Base-by-base conservation (phyloP, 2,329 filamentous ascomycete genomes). In the Atkinsonella texensis region DNA sequence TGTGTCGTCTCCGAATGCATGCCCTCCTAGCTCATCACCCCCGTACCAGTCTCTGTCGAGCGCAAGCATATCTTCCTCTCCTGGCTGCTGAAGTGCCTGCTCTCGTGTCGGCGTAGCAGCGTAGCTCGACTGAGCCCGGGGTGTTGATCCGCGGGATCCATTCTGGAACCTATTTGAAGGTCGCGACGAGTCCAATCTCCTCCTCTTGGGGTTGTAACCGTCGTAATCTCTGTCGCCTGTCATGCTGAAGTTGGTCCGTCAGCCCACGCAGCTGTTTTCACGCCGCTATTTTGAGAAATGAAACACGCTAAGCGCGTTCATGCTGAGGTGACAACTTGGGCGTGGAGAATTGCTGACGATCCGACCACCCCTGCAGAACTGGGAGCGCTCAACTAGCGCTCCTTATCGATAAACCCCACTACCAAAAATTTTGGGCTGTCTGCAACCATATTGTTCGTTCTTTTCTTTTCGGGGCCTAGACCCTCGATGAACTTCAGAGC, bases 41-140 rank as follows among this genome's bases (percentile, higher is more conserved):
- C 81, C 83, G 62, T 96, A 96, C 90, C 90, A 96, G 67, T 95
- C 90, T 55, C 90, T 81, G 64, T 96, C 90, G 51, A 95, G 74
- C 10, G 83, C 87, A 55, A 79, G 79, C 17, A 81, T 79, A 56
- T 94, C 87, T 55, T 87, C 80, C 40, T 84, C 77, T 35, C 77
- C 74, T 13, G 80, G 75, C 60, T 85, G 82, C 0, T 80, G 76
- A 2, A 75, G 77, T 46, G 86, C 60, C 39, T 53, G 52, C 13
- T 68, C 59, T 52, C 61, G 63, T 43, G 55, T 57, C 44, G 63
- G 65, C 50, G 82, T 70, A 23, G 64, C 61, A 57, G 54, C 73
- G 74, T 69, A 66, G 50, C 59, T 63, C 51, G 66, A 67, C 57
- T 65, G 64, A 13, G 57, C 60, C 35, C 62, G 60, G 18, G 66